These are phyloP conservation scores for Tylopilus intermedius DNA, from an alignment of 768 basidiomycete species.

Conservation along the genomic window DNA sequence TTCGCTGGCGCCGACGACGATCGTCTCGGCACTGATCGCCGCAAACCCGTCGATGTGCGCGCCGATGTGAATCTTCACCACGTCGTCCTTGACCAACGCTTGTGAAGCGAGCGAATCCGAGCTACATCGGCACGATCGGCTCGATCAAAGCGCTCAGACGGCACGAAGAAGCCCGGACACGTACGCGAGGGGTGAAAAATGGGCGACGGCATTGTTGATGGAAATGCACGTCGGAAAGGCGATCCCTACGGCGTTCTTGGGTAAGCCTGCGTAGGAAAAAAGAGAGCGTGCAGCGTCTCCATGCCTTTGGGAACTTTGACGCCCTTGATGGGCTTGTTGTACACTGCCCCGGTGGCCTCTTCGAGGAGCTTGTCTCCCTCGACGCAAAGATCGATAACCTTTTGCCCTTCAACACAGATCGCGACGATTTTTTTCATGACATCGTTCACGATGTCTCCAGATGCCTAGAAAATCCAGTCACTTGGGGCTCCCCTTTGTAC, in stretches of 20 bases:
- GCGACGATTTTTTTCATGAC: slow-evolving; percentile 83
- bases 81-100: slow-evolving; percentile 75
- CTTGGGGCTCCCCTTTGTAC: slow-evolving; percentile 17
- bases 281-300: slow-evolving; percentile 16
- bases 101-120: slow-evolving; percentile 70
- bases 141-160: slow-evolving; percentile 14
- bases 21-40: slow-evolving; percentile 87
- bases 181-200: slow-evolving; percentile 93
- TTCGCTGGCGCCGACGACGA: slow-evolving; percentile 78
- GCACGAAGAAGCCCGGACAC: slow-evolving; percentile 29
- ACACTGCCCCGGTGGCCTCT: slow-evolving; percentile 76
- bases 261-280: slow-evolving; percentile 6
- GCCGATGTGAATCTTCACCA: slow-evolving; percentile 94
- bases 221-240: slow-evolving; percentile 94
- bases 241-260: slow-evolving; percentile 49
- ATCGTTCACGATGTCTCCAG: slow-evolving; percentile 83
- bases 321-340: slow-evolving; percentile 88
- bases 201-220: slow-evolving; percentile 91
- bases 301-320: slow-evolving; percentile 83
- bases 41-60: slow-evolving; percentile 98
- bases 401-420: slow-evolving; percentile 73
- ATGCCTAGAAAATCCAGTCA: slow-evolving; percentile 47
- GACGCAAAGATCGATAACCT: slow-evolving; percentile 82
- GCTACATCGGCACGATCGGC: slow-evolving; percentile 37
- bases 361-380: slow-evolving; percentile 94